A percentile compares a stretch with the other conserved stretches of the same genome.
Evolutionary conservation across 805 yeast species (phyloP).

Genomic region (Candida bentonensis): DNA sequence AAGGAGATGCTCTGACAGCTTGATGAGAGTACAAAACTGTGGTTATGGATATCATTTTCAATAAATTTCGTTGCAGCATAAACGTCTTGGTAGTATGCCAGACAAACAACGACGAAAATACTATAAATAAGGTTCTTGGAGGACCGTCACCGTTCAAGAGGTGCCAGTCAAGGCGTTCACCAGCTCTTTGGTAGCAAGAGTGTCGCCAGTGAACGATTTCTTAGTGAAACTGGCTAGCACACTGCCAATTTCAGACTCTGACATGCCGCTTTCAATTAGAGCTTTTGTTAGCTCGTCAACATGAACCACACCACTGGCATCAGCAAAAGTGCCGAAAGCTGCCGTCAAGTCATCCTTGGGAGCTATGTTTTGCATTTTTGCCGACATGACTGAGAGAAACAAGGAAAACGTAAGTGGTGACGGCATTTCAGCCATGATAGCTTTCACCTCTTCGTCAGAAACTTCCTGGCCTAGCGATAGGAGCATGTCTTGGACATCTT

Average conservation of each 20-base stretch:
- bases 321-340: slow-evolving; percentile 45
- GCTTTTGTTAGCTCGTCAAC: slow-evolving; percentile 35
- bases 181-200: slow-evolving; percentile 52
- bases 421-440: slow-evolving; percentile 34
- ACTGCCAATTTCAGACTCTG: slow-evolving; percentile 30
- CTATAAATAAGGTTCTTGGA: too few species aligned
- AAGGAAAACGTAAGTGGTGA: slow-evolving; percentile 44
- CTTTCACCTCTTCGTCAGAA: slow-evolving; percentile 27
- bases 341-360: slow-evolving; percentile 37
- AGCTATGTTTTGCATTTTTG: slow-evolving; percentile 36
- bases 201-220: slow-evolving; percentile 41
- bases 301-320: slow-evolving; percentile 29
- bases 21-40: too few species aligned
- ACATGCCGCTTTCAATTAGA: slow-evolving; percentile 33
- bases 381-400: slow-evolving; percentile 50
- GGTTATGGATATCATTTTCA: too few species aligned
- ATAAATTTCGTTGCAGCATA: too few species aligned
- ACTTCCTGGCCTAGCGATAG: slow-evolving; percentile 26
- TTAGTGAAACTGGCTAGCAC: slow-evolving; percentile 41
- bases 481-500: slow-evolving; percentile 33
- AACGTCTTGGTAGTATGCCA: too few species aligned
- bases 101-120: too few species aligned
- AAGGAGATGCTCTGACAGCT: too few species aligned
- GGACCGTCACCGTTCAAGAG: too few species aligned
- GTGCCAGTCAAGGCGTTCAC: slow-evolving; percentile 16